Evolutionary conservation across 208 protist species (phyloP).

Genomic region (Trypanosoma melophagium): DNA sequence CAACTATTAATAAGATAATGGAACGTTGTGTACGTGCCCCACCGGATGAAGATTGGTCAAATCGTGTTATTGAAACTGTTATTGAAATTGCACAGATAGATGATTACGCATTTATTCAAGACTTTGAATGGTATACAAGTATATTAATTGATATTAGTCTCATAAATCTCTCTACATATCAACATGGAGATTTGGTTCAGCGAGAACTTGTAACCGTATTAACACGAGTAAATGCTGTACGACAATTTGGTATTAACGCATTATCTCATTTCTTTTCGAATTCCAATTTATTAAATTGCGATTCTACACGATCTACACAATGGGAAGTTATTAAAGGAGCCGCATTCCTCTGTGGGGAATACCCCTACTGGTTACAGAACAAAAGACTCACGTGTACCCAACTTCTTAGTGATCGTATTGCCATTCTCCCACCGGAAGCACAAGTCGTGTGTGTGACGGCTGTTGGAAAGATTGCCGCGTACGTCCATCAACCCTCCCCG

Average conservation of each 20-base stretch:
- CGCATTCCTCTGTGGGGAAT: constrained; percentile 94
- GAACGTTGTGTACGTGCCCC: constrained; percentile 56
- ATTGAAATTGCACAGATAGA: constrained; percentile 75
- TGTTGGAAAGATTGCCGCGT: constrained; percentile 90
- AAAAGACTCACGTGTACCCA: constrained; percentile 41
- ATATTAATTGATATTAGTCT: constrained; percentile 91
- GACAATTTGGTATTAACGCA: constrained; percentile 65
- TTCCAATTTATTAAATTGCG: constrained; percentile 42
- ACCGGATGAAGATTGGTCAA: constrained; percentile 89
- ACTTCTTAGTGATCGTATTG: constrained; percentile 45
- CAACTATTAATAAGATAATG: constrained; percentile 75
- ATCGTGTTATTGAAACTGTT: constrained; percentile 90
- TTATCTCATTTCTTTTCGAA: constrained; percentile 58
- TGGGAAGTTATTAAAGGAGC: constrained; percentile 86
- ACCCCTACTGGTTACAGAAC: constrained; percentile 76
- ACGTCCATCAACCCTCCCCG: constrained; percentile 42
- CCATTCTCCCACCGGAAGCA: constrained; percentile 59
- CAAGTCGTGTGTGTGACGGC: constrained; percentile 87
- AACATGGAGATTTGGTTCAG: constrained; percentile 87
- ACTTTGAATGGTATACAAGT: constrained; percentile 98
- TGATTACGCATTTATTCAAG: constrained; percentile 89
- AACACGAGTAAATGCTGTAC: constrained; percentile 92
- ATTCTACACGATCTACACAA: constrained; percentile 55
- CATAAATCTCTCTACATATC: constrained; percentile 50
- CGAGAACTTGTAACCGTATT: constrained; percentile 93